A percentile compares a stretch with the other conserved stretches of the same genome.
phyloP scores from a whole-genome alignment of 1,139 yeast species.

The Blastobotrys raffinosifermentans region DNA sequence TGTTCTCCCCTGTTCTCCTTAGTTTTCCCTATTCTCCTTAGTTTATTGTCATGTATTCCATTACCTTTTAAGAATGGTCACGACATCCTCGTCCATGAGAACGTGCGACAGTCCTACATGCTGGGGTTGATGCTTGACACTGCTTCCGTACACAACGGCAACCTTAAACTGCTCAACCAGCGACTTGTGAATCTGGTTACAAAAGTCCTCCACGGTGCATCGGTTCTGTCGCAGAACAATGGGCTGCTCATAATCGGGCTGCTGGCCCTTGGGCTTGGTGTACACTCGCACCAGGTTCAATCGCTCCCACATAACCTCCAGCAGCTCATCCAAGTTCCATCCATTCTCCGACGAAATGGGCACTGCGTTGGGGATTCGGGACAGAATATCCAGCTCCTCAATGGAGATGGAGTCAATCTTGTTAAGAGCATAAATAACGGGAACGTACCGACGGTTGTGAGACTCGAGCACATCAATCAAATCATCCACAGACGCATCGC shows the following conservation, averaged over 20 bases:
- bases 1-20: no score
- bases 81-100: conserved; percentile 93
- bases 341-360: conserved; percentile 94
- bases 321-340: conserved; percentile 92
- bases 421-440: conserved; percentile 89
- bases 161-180: conserved; percentile 88
- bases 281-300: conserved; percentile 88
- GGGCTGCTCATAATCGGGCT: conserved; percentile 93
- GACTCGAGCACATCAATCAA: conserved; percentile 91
- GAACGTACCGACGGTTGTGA: conserved; percentile 84
- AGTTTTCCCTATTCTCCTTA: background rate
- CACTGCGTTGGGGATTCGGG: conserved; percentile 92
- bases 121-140: conserved; percentile 98
- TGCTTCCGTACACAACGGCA: conserved; percentile 85
- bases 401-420: conserved; percentile 92
- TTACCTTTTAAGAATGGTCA: conserved; percentile 79
- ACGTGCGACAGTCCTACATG: conserved; percentile 80
- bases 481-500: conserved; percentile 97
- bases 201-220: conserved; percentile 88
- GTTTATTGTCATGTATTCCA: background rate
- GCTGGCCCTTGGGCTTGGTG: conserved; percentile 91
- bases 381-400: conserved; percentile 83
- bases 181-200: conserved; percentile 93
- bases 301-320: conserved; percentile 92
- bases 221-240: conserved; percentile 80